A percentile compares a stretch with the other conserved stretches of the same genome.
Evolutionary conservation across 129 eudicot species (phyloP).

Genomic region (Dittrichia graveolens): DNA sequence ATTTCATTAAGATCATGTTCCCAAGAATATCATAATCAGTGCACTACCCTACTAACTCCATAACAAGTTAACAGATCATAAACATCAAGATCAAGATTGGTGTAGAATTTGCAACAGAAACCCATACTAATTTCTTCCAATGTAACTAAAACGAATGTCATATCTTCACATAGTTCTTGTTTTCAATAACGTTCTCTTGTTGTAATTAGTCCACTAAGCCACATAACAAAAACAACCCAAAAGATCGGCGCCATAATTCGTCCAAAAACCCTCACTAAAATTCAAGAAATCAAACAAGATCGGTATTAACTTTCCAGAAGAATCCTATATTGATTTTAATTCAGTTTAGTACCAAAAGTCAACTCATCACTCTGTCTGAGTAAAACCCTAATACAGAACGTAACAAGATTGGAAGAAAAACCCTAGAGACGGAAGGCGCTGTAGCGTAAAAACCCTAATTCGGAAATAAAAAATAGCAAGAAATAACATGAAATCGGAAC

Average conservation of each 20-base stretch:
- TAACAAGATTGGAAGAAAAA: not conserved
- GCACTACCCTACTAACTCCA: not conserved
- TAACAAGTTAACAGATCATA: not conserved
- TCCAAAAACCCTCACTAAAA: not conserved
- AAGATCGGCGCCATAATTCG: too few species aligned
- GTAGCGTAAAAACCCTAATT: not conserved
- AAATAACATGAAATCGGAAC: not conserved
- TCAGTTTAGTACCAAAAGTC: conserved; percentile 1
- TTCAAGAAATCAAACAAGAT: not conserved
- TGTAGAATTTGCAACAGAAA: too few species aligned
- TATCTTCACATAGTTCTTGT: not conserved
- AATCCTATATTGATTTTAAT: too few species aligned
- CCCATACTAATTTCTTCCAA: not conserved
- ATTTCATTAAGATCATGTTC: not conserved
- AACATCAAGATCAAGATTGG: not conserved
- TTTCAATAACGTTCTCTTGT: not conserved
- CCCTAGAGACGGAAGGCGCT: not conserved
- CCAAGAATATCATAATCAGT: not conserved
- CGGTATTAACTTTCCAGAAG: not conserved
- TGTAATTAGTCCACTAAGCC: not conserved
- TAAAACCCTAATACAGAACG: not conserved
- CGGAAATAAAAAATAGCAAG: not conserved
- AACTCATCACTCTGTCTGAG: not conserved
- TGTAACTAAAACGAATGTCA: not conserved
- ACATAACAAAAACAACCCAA: not conserved